phyloP scores from a whole-genome alignment of 2,329 filamentous ascomycete genomes.

The Purpureocillium takamizusanense region DNA sequence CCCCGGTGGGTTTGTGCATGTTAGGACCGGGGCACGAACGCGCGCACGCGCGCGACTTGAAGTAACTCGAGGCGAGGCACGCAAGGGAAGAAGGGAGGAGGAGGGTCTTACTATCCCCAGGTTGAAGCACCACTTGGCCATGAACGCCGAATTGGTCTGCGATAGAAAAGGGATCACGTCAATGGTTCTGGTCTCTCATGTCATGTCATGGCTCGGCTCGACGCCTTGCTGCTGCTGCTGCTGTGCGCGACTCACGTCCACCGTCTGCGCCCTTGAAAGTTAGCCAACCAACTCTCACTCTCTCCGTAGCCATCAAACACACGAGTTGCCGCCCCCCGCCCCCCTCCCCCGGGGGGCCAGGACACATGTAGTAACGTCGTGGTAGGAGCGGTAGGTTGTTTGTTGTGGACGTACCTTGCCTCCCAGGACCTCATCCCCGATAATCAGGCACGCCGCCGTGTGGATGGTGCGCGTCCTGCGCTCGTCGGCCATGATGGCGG shows the following conservation, averaged over 20 bases:
- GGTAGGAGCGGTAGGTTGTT: neutral
- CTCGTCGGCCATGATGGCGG: slow-evolving; percentile 34
- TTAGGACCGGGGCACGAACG: neutral
- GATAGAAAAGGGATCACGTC: no score
- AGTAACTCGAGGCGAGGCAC: slow-evolving; percentile 7
- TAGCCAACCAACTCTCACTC: no score
- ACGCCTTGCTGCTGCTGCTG: no score
- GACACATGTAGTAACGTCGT: neutral
- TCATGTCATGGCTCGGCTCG: neutral
- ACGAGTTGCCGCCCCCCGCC: no score
- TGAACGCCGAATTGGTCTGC: slow-evolving; percentile 54
- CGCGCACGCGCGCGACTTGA: no score
- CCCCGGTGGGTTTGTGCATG: neutral
- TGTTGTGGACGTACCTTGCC: slow-evolving; percentile 74
- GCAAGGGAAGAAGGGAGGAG: no score
- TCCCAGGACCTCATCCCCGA: slow-evolving; percentile 92
- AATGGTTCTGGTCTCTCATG: slow-evolving; percentile 8
- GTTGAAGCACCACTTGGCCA: slow-evolving; percentile 57
- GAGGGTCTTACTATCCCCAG: slow-evolving; percentile 46
- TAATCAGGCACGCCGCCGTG: slow-evolving; percentile 87
- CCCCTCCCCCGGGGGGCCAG: slow-evolving; percentile 7
- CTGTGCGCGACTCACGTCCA: slow-evolving; percentile 28
- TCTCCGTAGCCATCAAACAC: no score
- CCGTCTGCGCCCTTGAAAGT: no score
- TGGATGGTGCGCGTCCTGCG: slow-evolving; percentile 62